Conservation (phyloP, 352 stramenopile genomes). For the Phytophthora quininea region DNA sequence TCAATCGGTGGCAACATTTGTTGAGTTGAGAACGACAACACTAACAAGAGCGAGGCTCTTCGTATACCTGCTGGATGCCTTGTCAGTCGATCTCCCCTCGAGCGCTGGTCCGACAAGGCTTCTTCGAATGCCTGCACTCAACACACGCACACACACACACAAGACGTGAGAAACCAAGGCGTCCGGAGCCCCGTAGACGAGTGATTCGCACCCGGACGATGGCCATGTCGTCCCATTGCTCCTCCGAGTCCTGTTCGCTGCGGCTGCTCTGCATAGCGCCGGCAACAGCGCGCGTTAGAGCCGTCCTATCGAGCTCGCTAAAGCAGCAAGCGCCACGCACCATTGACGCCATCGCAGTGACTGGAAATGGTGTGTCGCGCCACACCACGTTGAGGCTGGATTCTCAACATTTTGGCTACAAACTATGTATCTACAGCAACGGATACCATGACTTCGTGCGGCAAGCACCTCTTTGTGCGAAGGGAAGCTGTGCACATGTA, state of each 20-base stretch:
- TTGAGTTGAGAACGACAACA: background rate
- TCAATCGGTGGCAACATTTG: background rate
- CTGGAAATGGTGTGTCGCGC: slow-evolving; percentile 1
- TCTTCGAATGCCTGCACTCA: slow-evolving; percentile 72
- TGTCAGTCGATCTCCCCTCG: slow-evolving; percentile 8
- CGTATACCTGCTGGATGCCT: slow-evolving; percentile 19
- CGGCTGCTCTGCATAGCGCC: slow-evolving; percentile 34
- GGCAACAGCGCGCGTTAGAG: background rate
- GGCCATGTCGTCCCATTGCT: slow-evolving; percentile 86
- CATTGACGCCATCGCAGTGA: slow-evolving; percentile 12
- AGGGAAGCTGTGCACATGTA: no score
- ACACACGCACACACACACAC: background rate
- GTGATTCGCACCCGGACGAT: slow-evolving; percentile 60
- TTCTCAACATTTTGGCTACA: no score
- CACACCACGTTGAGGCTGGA: background rate
- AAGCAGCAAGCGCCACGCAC: slow-evolving; percentile 9
- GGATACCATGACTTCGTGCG: background rate
- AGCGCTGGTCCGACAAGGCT: slow-evolving; percentile 54
- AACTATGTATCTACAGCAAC: background rate
- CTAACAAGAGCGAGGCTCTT: no score
- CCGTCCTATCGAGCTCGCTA: background rate
- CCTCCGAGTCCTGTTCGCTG: slow-evolving; percentile 54
- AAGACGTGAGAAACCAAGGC: slow-evolving; percentile 10
- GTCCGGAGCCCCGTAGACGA: background rate
- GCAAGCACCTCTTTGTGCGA: background rate